These are phyloP conservation scores for Plasmopara muralis DNA, from an alignment of 352 stramenopile genomes.

Conservation along the genomic window DNA sequence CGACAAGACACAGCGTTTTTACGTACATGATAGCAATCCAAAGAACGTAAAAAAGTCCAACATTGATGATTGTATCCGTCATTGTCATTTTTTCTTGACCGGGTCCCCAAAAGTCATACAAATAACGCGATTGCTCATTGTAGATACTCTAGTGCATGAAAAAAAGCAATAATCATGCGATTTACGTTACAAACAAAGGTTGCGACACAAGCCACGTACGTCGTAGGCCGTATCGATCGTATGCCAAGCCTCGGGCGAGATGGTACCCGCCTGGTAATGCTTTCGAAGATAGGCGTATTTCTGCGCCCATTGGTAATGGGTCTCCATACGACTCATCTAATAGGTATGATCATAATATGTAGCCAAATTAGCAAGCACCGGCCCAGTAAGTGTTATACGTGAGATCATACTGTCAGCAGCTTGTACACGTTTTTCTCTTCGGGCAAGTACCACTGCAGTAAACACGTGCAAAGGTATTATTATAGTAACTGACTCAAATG, in stretches of 20 bases:
- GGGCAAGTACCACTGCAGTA: conserved; percentile 19
- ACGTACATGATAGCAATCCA: conserved; percentile 61
- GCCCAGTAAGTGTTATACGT: too few relatives aligned
- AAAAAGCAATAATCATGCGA: not conserved
- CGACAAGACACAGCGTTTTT: not conserved
- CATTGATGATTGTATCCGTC: conserved; percentile 46
- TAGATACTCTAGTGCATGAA: conserved; percentile 42
- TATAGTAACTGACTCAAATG: not conserved
- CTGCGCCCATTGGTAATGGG: conserved; percentile 46
- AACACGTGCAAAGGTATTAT: conserved; percentile 1
- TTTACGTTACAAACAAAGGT: not conserved
- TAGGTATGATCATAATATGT: conserved; percentile 1
- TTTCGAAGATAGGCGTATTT: conserved; percentile 56
- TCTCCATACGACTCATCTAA: conserved; percentile 51
- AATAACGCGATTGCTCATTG: conserved; percentile 37
- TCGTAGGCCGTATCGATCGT: conserved; percentile 58
- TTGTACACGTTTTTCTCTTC: conserved; percentile 32
- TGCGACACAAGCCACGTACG: conserved; percentile 22
- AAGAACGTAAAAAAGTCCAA: conserved; percentile 60
- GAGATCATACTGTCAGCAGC: conserved; percentile 10
- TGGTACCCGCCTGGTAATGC: conserved; percentile 39
- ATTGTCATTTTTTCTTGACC: conserved; percentile 35
- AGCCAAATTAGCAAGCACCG: not conserved
- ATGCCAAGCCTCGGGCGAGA: conserved; percentile 43
- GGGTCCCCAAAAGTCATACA: conserved; percentile 67